A percentile compares a stretch with the other conserved stretches of the same genome.
phyloP scores from a whole-genome alignment of 2,329 filamentous ascomycete genomes.

The Truncatella angustata region DNA sequence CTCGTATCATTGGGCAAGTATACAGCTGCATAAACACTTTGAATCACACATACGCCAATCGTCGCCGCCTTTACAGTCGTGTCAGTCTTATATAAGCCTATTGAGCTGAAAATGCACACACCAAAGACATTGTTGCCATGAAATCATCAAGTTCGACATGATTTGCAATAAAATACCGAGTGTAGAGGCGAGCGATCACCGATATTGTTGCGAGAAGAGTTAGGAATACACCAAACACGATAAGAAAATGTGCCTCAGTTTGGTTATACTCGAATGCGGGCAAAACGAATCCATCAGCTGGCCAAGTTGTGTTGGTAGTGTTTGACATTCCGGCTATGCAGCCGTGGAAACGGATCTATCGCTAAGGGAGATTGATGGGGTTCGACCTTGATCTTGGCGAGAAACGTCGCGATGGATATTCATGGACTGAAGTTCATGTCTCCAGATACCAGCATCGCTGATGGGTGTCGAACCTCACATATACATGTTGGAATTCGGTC shows the following conservation, averaged over 20 bases:
- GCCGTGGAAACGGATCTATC: too few relatives aligned
- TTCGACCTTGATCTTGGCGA: too few relatives aligned
- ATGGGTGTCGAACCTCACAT: not conserved
- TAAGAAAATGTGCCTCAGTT: not conserved
- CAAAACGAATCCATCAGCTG: not conserved
- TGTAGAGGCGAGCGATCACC: constrained; percentile 6
- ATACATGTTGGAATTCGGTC: not conserved
- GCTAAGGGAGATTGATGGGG: too few relatives aligned
- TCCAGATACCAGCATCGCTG: not conserved
- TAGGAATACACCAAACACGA: constrained; percentile 5
- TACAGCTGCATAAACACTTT: constrained; percentile 2
- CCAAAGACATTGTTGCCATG: constrained; percentile 3
- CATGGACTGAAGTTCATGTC: too few relatives aligned
- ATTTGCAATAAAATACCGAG: constrained; percentile 3
- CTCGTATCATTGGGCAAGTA: not conserved
- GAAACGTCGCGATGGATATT: too few relatives aligned
- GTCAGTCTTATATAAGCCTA: not conserved
- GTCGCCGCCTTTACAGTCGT: not conserved
- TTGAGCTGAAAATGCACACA: not conserved
- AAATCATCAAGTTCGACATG: constrained; percentile 8
- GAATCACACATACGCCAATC: not conserved
- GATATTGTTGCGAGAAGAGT: not conserved
- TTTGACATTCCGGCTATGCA: not conserved
- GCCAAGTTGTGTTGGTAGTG: too few relatives aligned
- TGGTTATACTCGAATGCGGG: constrained; percentile 3